Conservation (phyloP, 768 basidiomycete species). For the Pisolithus microcarpus region DNA sequence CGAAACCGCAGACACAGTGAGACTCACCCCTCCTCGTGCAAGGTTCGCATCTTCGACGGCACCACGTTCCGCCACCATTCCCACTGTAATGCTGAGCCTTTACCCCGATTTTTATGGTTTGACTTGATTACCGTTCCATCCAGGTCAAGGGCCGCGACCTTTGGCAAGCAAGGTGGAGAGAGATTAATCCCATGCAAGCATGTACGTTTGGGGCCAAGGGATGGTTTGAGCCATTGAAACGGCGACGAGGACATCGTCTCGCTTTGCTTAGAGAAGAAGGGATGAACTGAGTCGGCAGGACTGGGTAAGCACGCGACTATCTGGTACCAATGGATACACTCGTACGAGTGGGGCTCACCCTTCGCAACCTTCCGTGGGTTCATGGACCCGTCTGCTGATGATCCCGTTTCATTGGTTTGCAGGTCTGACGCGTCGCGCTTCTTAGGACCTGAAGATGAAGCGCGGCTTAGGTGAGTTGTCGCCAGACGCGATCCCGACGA, state of each 20-base stretch:
- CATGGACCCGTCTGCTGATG: not conserved
- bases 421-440: not conserved
- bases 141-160: conserved; percentile 77
- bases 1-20: not conserved
- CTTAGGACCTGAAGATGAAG: not conserved
- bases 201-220: conserved; percentile 29
- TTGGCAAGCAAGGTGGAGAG: conserved; percentile 32
- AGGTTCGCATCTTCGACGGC: conserved; percentile 52
- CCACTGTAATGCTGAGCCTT: conserved; percentile 30
- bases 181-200: conserved; percentile 31
- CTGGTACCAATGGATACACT: not conserved
- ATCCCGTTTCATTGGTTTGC: not conserved
- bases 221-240: conserved; percentile 29
- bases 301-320: not conserved
- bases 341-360: not conserved
- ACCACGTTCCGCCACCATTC: conserved; percentile 70
- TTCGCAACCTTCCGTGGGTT: not conserved
- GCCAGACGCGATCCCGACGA: not conserved
- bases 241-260: not conserved
- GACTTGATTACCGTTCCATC: conserved; percentile 80
- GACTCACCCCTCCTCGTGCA: conserved; percentile 54
- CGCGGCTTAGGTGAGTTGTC: not conserved
- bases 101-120: conserved; percentile 25
- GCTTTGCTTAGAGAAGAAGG: conserved; percentile 32
- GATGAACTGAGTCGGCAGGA: conserved; percentile 29